Evolutionary conservation across 768 basidiomycete species (phyloP).

Genomic region (Macrolepiota albuminosa): DNA sequence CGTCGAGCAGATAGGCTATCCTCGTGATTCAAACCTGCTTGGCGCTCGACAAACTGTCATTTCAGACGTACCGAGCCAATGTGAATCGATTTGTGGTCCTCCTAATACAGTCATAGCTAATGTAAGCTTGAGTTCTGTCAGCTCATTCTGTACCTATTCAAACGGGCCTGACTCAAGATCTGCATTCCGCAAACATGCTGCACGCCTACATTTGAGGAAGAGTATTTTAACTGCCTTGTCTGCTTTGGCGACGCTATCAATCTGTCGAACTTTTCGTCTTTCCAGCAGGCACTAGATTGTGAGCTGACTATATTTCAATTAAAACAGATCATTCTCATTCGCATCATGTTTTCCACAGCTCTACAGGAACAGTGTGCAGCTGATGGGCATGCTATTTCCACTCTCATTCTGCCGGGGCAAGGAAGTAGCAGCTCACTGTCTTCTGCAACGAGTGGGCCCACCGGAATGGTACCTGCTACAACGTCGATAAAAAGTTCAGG

Average conservation of each 20-base stretch:
- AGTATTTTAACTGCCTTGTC: constrained; percentile 37
- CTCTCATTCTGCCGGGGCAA: not conserved
- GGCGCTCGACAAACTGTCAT: constrained; percentile 18
- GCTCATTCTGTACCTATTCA: not conserved
- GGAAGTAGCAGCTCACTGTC: not conserved
- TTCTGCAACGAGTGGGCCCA: not conserved
- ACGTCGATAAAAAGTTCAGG: not conserved
- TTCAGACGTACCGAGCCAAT: constrained; percentile 24
- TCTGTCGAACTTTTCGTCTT: constrained; percentile 24
- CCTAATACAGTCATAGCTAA: constrained; percentile 17
- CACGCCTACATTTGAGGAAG: constrained; percentile 28
- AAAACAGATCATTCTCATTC: not conserved
- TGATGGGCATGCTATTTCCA: not conserved
- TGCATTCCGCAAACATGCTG: constrained; percentile 34
- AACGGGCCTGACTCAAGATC: constrained; percentile 11
- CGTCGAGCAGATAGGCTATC: not conserved
- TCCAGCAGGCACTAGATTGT: constrained; percentile 12
- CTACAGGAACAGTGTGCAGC: not conserved
- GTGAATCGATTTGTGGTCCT: constrained; percentile 26
- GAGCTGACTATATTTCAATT: not conserved
- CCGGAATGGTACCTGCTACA: not conserved
- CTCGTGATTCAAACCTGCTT: not conserved
- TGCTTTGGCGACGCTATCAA: constrained; percentile 27
- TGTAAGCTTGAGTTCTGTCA: constrained; percentile 11
- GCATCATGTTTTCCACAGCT: not conserved